Evolutionary conservation across 345 rosid genomes (phyloP), one percentile per base, ranked within the genome.

Genomic region (Conringia planisiliqua): DNA sequence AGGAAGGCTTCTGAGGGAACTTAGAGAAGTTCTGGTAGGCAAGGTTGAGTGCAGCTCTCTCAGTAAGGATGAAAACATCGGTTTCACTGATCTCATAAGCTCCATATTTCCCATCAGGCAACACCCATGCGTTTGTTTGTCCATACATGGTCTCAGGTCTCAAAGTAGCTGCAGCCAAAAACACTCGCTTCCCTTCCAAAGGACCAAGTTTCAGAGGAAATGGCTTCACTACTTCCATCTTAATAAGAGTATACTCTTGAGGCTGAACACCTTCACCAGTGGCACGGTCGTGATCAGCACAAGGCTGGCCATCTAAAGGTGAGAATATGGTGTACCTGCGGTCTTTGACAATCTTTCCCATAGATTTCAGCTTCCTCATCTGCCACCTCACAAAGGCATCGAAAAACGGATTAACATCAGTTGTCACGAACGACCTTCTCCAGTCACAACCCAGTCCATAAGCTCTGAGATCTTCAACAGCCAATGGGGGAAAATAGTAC

Each of bases 61-160:
- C 88, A 0, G 95, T 83, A 71, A 88, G 40, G 62, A 94, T 84
- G 64, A 91, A 87, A 10, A 91, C 89, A 57, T 91, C 97, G 4
- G 85, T 86, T 44, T 88, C 97, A 56, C 80, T 91, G 51, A 94
- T 85, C 58, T 91, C 98, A 75, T 82, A 94, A 50, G 98, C 98
- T 74, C 97, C 97, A 61, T 94, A 94, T 70, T 87, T 82, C 35
- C 98, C 98, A 77, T 91, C 93, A 26, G 98, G 98, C 68, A 91
- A 78, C 10, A 91, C 96, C 98, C 98, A 94, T 16, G 95, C 96
- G 75, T 94, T 94, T 63, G 98, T 94, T 70, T 91, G 97, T 46
- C 97, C 98, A 32, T 88, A 94, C 98, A 94, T 87, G 38, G 97
- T 94, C 87, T 94, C 97, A 0, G 98, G 98, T 78, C 98, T 89